Evolutionary conservation across 140 eudicot species (phyloP), one percentile per base, ranked within the genome.

Genomic region (Senecio squalidus): DNA sequence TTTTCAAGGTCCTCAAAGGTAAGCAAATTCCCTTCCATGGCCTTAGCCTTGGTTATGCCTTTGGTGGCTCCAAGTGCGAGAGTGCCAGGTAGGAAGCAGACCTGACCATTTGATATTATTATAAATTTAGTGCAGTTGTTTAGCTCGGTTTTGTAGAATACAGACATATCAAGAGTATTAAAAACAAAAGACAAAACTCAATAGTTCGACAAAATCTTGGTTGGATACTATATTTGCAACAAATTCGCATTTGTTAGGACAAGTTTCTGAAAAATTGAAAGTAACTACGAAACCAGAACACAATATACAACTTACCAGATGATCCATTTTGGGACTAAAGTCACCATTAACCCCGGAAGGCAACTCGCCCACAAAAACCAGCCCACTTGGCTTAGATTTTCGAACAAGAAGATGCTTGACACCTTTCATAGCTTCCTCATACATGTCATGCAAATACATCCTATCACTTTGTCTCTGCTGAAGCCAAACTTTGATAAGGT

Each of bases 11-110:
- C 93, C 64, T 92, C 94, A 67, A 81, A 83, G 40, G 77, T 76
- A 31, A 92, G 81, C 67, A 79, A 67, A 72, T 84, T 79, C 21
- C 73, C 64, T 76, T 67, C 71, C 94, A 81, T 79, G 27, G 94
- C 96, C 69, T 73, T 78, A 13, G 79, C 76, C 78, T 77, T 87
- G 5, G 84, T 74, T 4, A 67, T 52, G 57, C 98, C 96, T 78
- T 86, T 92, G 40, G 98, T 92, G 74, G 96, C 98, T 67, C 95
- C 98, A 71, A 91, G 94, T 43, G 98, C 96, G 34, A 91, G 98
- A 30, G 95, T 77, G 9, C 98, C 98, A 57, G 98, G 88, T 49
- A 91, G 86, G 57, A 92, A 92, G 58, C 98, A 91, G 17, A 84
- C 98, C 96, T 91, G 56, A 48, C 68, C 25, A 52, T 15, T 58